Evolutionary conservation across 371 early-diverging fungal species (phyloP).

Genomic region (Fennellomyces sp.): DNA sequence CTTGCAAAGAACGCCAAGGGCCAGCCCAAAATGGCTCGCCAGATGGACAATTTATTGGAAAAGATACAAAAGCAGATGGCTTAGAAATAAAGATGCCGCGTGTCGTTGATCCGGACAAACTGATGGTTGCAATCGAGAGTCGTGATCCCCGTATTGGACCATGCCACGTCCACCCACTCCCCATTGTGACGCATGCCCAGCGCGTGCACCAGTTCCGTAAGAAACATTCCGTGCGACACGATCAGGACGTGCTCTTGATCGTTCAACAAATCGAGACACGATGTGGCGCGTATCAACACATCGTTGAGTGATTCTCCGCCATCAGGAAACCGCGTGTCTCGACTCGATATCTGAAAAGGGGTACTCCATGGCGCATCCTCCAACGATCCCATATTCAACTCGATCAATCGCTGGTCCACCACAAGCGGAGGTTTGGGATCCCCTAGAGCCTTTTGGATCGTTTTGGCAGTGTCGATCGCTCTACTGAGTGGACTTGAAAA

Average conservation of each 20-base stretch:
- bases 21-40: conserved; percentile 68
- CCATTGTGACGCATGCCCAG: background rate
- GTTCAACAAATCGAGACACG: background rate
- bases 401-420: background rate
- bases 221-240: background rate
- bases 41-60: conserved; percentile 61
- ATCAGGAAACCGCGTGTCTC: conserved; percentile 1
- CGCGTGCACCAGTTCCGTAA: background rate
- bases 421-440: background rate
- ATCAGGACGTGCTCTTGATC: background rate
- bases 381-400: conserved; percentile 1
- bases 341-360: background rate
- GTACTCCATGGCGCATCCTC: background rate
- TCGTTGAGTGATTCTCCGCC: conserved; percentile 4
- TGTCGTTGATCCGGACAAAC: background rate
- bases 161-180: background rate
- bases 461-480: background rate
- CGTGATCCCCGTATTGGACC: conserved; percentile 4
- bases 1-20: conserved; percentile 59
- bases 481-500: background rate
- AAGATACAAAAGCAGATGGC: conserved; percentile 51
- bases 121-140: background rate
- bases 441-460: background rate
- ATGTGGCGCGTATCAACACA: background rate
- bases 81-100: background rate